Base-by-base conservation (phyloP, 805 yeast genomes). In the Kodamaea hsintzibuensis region DNA sequence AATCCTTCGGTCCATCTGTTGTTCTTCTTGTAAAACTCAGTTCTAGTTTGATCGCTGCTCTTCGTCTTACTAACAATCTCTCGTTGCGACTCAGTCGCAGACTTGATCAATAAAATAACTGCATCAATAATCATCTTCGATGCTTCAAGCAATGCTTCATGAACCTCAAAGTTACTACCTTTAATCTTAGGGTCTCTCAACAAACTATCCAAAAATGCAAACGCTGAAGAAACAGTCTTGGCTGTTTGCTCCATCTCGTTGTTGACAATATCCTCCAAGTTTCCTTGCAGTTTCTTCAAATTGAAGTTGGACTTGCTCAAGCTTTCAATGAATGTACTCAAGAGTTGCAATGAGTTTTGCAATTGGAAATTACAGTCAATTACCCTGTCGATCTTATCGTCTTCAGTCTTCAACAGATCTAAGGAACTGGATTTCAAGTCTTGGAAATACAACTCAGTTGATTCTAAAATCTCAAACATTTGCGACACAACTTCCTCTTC, bases 1-100 rank as follows among this genome's bases (percentile, higher is more conserved):
- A 91, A 82, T 18, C 97, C 97, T 70, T 91, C 96, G 0, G 97
- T 89, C 97, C 97, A 91, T 62, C 93, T 80, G 69, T 85, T 91
- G 68, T 91, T 88, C 70, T 89, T 90, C 67, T 86, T 88, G 72
- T 91, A 91, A 68, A 86, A 91, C 45, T 88, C 88, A 12, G 91
- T 82, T 54, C 83, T 77, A 1, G 89, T 77, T 47, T 80, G 83
- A 0, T 83, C 68, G 16, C 48, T 44, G 2, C 93, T 93, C 55
- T 80, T 78, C 43, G 89, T 90, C 55, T 81, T 82, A 53, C 83
- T 80, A 5, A 86, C 93, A 64, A 91, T 90, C 69, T 91, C 97
- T 54, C 81, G 72, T 69, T 91, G 97, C 17, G 93, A 84, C 37
- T 83, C 91, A 22, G 90, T 84, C 1, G 96, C 89, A 2, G 95